Evolutionary conservation across 2,329 filamentous ascomycete species (phyloP).

Genomic region (Blumeriella jaapii): DNA sequence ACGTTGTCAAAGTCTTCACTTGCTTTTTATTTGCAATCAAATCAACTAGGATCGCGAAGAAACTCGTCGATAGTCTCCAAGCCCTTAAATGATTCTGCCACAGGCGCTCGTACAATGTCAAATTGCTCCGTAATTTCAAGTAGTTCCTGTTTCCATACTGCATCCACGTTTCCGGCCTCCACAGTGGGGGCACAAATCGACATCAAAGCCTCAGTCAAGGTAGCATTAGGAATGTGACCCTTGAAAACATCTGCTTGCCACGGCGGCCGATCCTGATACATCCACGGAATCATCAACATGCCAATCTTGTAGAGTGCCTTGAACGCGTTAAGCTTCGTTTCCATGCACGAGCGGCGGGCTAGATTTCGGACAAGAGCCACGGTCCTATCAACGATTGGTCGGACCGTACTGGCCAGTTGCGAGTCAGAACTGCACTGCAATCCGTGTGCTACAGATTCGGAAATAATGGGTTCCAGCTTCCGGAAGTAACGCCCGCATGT

Average conservation of each 20-base stretch:
- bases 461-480: neutral
- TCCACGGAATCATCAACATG: conserved; percentile 5
- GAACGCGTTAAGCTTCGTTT: conserved; percentile 9
- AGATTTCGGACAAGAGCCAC: conserved; percentile 3
- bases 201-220: conserved; percentile 9
- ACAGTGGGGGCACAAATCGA: conserved; percentile 5
- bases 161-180: conserved; percentile 1
- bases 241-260: conserved; percentile 6
- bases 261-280: neutral
- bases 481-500: neutral
- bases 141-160: conserved; percentile 3
- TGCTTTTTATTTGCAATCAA: conserved; percentile 1
- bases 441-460: neutral
- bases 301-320: conserved; percentile 8
- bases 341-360: conserved; percentile 2
- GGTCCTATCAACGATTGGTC: conserved; percentile 1
- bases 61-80: conserved; percentile 6
- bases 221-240: conserved; percentile 9
- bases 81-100: conserved; percentile 6
- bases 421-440: neutral
- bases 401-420: neutral
- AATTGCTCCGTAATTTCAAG: neutral
- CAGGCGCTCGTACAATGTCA: conserved; percentile 2
- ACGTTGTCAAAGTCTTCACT: neutral
- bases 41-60: conserved; percentile 1